These are phyloP conservation scores for Flaveria brownii DNA, from an alignment of 129 eudicot species.

Conservation along the genomic window DNA sequence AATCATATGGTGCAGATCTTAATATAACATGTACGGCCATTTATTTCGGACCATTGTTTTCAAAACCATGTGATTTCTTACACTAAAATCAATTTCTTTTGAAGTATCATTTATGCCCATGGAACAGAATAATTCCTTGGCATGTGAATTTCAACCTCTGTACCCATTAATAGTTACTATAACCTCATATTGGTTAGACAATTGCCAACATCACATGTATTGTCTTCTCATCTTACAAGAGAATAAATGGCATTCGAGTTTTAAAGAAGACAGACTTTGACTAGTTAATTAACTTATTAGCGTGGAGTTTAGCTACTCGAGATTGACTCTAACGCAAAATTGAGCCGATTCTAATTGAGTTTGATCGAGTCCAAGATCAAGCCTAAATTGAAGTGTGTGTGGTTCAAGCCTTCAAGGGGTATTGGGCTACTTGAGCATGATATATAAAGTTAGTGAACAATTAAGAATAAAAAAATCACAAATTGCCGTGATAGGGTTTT, in stretches of 20 bases:
- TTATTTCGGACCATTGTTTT: constrained; percentile 11
- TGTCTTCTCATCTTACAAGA: constrained; percentile 15
- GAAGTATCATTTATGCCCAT: constrained; percentile 20
- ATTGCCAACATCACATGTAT: constrained; percentile 33
- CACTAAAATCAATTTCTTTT: constrained; percentile 23
- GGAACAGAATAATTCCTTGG: constrained; percentile 29
- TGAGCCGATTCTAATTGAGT: too few species aligned
- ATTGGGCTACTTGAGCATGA: too few species aligned
- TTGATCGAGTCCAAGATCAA: too few species aligned
- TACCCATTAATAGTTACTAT: constrained; percentile 17
- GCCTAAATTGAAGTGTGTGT: too few species aligned
- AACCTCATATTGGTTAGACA: constrained; percentile 25
- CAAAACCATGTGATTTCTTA: constrained; percentile 29
- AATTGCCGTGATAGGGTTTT: too few species aligned
- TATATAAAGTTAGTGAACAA: too few species aligned
- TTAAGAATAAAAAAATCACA: too few species aligned
- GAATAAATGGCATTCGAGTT: not conserved
- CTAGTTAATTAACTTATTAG: not conserved
- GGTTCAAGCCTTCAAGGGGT: too few species aligned
- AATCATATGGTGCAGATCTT: constrained; percentile 6
- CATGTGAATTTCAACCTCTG: constrained; percentile 28
- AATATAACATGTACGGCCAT: constrained; percentile 11
- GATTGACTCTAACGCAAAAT: too few species aligned
- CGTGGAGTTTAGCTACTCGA: too few species aligned
- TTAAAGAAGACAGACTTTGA: not conserved